Conservation (phyloP, 768 basidiomycete genomes). For the Termitomyces sp. region DNA sequence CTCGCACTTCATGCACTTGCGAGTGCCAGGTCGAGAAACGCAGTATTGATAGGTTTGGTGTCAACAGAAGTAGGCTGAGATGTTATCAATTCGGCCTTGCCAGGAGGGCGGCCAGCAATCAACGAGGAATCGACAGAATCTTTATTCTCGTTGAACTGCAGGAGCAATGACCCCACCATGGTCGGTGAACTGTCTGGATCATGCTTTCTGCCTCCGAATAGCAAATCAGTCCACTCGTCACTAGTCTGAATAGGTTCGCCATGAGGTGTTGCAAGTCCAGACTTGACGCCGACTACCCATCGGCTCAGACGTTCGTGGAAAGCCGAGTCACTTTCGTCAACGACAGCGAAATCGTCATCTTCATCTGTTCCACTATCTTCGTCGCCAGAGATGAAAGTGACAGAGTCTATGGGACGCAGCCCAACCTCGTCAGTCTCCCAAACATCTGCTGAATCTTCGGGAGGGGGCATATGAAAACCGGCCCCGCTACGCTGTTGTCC, state of each 20-base stretch:
- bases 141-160: neutral
- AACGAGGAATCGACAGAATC: neutral
- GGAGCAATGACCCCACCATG: neutral
- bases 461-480: neutral
- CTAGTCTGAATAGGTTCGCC: neutral
- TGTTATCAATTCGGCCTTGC: neutral
- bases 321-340: neutral
- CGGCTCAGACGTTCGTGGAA: neutral
- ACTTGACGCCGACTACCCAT: neutral
- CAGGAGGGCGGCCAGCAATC: neutral
- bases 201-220: neutral
- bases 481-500: neutral
- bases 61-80: neutral
- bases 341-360: neutral
- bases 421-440: neutral
- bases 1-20: neutral
- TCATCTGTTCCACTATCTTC: neutral
- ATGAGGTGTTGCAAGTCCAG: neutral
- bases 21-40: neutral
- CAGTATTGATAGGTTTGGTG: neutral
- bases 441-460: neutral
- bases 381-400: neutral
- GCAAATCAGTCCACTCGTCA: neutral
- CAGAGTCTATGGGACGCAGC: neutral
- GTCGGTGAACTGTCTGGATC: neutral